Percentiles rank a stretch among this genome's conserved stretches.
Conservation (phyloP, 2,329 filamentous ascomycete genomes). For the Hortaea sp. region DNA sequence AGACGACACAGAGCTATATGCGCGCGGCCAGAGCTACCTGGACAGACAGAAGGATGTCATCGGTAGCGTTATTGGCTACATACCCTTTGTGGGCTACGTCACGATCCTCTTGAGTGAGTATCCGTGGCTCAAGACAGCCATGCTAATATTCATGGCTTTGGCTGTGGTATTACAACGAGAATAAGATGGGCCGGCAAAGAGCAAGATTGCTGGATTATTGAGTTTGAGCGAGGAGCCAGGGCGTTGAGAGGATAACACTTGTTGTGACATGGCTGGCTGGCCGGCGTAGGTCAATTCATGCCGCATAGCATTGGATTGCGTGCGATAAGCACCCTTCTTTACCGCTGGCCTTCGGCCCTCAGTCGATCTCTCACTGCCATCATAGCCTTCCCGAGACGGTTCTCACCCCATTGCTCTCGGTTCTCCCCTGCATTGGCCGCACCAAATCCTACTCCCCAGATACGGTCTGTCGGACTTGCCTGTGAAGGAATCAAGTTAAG, state of each 20-base stretch:
- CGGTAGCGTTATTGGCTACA: conserved; percentile 81
- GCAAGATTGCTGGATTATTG: too few relatives aligned
- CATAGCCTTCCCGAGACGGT: conserved; percentile 53
- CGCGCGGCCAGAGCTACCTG: conserved; percentile 75
- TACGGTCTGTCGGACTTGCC: conserved; percentile 44
- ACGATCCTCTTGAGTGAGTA: conserved; percentile 93
- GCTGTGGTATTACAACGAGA: conserved; percentile 77
- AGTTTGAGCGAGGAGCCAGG: conserved; percentile 8
- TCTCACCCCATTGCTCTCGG: conserved; percentile 50
- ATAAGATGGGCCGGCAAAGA: too few relatives aligned
- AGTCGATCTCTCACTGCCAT: conserved; percentile 48
- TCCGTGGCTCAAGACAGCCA: conserved; percentile 91
- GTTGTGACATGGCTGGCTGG: neutral
- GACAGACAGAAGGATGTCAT: conserved; percentile 75
- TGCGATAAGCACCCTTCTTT: neutral
- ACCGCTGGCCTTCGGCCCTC: conserved; percentile 28
- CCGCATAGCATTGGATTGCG: too few relatives aligned
- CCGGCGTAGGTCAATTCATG: too few relatives aligned
- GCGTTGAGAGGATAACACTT: neutral
- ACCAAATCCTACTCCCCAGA: conserved; percentile 58
- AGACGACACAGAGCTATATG: conserved; percentile 88
- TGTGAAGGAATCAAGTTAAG: conserved; percentile 10
- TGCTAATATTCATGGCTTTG: conserved; percentile 90
- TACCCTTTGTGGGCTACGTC: conserved; percentile 92
- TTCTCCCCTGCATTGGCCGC: conserved; percentile 40